Evolutionary conservation across 164 flowering plant species (phyloP).

Genomic region (Stephania yunnanensis): DNA sequence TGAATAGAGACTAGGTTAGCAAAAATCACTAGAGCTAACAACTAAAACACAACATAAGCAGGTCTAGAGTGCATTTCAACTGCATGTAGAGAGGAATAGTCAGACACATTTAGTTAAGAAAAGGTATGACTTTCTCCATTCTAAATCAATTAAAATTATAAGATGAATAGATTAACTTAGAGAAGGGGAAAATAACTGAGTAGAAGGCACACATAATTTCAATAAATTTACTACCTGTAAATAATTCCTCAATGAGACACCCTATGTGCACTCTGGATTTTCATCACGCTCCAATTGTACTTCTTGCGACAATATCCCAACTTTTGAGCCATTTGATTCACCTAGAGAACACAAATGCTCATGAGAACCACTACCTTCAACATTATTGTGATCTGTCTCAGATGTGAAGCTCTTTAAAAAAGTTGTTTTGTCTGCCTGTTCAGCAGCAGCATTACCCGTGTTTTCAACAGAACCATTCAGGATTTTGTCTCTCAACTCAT

Average conservation of each 20-base stretch:
- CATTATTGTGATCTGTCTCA: constrained; percentile 15
- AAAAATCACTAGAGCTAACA: too few species aligned
- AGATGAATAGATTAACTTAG: background rate
- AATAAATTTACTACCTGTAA: background rate
- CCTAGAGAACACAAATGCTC: constrained; percentile 16
- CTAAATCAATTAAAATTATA: background rate
- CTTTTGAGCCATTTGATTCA: constrained; percentile 17
- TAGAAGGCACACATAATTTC: background rate
- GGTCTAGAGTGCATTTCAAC: background rate
- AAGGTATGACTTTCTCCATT: background rate
- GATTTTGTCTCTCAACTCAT: constrained; percentile 28
- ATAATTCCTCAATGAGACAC: constrained; percentile 3
- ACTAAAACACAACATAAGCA: too few species aligned
- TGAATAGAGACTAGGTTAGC: too few species aligned
- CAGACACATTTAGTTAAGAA: background rate
- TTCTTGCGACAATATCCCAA: constrained; percentile 9
- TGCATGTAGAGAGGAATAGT: background rate
- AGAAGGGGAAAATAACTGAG: background rate
- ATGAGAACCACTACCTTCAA: constrained; percentile 17
- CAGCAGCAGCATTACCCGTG: constrained; percentile 8
- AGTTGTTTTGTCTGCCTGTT: constrained; percentile 13
- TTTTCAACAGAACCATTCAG: constrained; percentile 27
- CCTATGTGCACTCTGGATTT: constrained; percentile 22
- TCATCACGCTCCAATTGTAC: constrained; percentile 5
- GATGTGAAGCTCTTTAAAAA: constrained; percentile 12